Evolutionary conservation across 225 moss, liverwort and hornwort species (phyloP), one percentile per base, ranked within the genome.

Genomic region (Thuidium tamariscinum): DNA sequence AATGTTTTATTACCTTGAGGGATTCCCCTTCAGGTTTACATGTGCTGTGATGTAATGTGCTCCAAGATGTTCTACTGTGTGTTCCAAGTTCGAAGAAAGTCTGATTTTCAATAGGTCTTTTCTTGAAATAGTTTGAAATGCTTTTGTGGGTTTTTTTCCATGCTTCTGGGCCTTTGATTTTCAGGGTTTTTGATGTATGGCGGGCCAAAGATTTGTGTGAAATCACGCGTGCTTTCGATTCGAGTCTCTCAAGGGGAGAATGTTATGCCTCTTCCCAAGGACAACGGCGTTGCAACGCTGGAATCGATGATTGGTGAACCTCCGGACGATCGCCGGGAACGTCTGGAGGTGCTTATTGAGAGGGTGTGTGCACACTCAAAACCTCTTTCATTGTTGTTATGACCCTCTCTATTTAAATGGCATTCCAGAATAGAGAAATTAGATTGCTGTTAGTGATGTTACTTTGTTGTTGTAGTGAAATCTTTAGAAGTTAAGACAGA

Each of bases 281-380:
- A 87, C 14, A 90, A 94, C 63, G 91, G 89, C 73, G 88, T 92
- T 39, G 94, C 92, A 27, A 88, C 94, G 65, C 87, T 94, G 26
- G 81, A 87, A 8, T 62, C 91, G 18, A 68, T 91, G 68, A 81
- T 89, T 18, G 87, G 81, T 61, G 87, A 42, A 48, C 85, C 91
- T 52, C 80, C 87, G 52, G 89, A 87, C 15, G 78, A 78, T 67
- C 61, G 82, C 67, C 87, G 64, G 70, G 92, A 92, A 81, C 91
- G 87, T 70, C 34, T 89, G 65, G 93, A 93, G 91, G 91, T 91
- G n/a, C 66, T 89, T 55, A 93, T 93, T 82, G 93, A 93, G 92
- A 89, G 78, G 93, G 93, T 93, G 83, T 74, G 91, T 86, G 51
- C 36, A 15, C 42, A 12, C 64, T 65, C 69, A 49, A 84, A n/a